Base-by-base conservation (phyloP, 1,139 yeast genomes). In the Lizanozyma gosingica region DNA sequence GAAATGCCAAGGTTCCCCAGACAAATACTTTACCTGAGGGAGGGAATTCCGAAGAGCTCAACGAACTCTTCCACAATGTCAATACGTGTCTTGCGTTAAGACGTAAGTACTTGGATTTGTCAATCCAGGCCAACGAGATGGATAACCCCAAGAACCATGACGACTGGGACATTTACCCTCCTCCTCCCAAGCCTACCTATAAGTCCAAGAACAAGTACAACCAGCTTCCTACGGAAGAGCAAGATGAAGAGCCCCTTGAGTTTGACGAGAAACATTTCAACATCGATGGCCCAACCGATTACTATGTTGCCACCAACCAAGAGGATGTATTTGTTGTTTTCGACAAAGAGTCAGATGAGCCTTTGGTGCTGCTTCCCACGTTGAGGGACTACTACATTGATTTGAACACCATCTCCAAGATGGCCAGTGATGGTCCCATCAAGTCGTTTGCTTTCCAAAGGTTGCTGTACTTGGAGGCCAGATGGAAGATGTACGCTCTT, bases 401-500 rank as follows among this genome's bases (percentile, higher is more conserved):
- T 57, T 64, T 90, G 55, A 92, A 83, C 42, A 76, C 70, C 42
- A 76, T 92, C 47, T 75, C 77, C 22, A 63, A 71, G 17, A 73
- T 87, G 41, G 83, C 95, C 3, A 81, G 94, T 3, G 97, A 90
- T 59, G 99, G 98, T 0, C 98, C 98, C 3, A 77, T 94, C n/a
- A 94, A 94, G 60, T 85, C 96, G 9, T 94, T 92, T 71, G 96
- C 98, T 0, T 94, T 87, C 61, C 81, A 94, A 57, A 76, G 98
- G 53, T 67, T 94, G 50, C 95, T 90, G 62, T 92, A 88, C 56
- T 71, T 94, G 43, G 98, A 94, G 60, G 96, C 97, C 18, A 86
- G 90, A 57, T 94, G 97, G 97, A 87, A 92, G 58, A 64, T 94
- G 62, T 92, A 92, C 63, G 77, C 79, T 45, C 63, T 94, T 48